These are phyloP conservation scores for Sphagnum contortum DNA, from an alignment of 225 moss, liverwort and hornwort genomes.

Conservation along the genomic window DNA sequence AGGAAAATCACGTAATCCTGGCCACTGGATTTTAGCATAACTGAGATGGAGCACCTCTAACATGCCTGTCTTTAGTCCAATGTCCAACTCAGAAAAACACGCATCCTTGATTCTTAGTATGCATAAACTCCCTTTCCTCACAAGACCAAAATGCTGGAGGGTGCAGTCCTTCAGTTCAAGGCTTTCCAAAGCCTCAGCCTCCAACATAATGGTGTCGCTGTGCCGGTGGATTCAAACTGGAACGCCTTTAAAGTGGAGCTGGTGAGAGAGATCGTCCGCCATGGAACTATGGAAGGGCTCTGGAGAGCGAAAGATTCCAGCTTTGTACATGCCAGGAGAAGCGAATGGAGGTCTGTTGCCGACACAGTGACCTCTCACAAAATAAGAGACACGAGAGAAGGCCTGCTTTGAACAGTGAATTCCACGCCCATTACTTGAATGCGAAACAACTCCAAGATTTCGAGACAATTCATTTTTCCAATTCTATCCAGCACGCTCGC, in stretches of 20 bases:
- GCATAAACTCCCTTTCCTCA: slow-evolving; percentile 53
- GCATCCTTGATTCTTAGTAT: slow-evolving; percentile 47
- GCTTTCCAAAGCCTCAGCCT: slow-evolving; percentile 53
- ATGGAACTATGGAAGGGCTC: slow-evolving; percentile 16
- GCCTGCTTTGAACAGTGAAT: slow-evolving; percentile 38
- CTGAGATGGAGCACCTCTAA: slow-evolving; percentile 59
- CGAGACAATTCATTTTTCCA: no score
- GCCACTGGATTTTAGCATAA: slow-evolving; percentile 41
- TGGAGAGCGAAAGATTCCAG: slow-evolving; percentile 51
- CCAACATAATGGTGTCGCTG: slow-evolving; percentile 19
- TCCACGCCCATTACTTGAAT: slow-evolving; percentile 6
- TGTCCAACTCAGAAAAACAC: slow-evolving; percentile 28
- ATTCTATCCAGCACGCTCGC: no score
- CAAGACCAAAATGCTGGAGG: slow-evolving; percentile 49
- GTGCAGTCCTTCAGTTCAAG: slow-evolving; percentile 40
- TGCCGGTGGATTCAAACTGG: slow-evolving; percentile 25
- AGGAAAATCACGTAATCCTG: slow-evolving; percentile 48
- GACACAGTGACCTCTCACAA: slow-evolving; percentile 54
- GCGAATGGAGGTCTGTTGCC: slow-evolving; percentile 43
- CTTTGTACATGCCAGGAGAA: slow-evolving; percentile 63
- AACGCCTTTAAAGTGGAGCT: slow-evolving; percentile 48
- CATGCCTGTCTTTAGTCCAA: slow-evolving; percentile 38
- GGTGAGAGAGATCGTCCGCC: slow-evolving; percentile 30
- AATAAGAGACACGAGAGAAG: slow-evolving; percentile 49
- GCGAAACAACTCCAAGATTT: no score